Percentiles rank a stretch among this genome's conserved stretches.
phyloP scores from a whole-genome alignment of 805 yeast genomes.

The Jamesozyma piceae region DNA sequence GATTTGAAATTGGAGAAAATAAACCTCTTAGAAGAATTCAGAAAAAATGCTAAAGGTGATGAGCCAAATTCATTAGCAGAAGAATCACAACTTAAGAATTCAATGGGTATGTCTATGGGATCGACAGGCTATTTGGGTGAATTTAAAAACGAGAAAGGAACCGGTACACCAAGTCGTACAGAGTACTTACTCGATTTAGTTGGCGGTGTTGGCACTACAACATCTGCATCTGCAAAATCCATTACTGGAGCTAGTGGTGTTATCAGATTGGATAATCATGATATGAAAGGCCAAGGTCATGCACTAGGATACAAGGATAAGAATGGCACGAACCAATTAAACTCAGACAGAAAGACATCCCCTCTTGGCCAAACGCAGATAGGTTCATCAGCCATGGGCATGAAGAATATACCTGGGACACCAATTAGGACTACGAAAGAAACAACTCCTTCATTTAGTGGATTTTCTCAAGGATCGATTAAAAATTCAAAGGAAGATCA shows the following conservation, averaged over 20 bases:
- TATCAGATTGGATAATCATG: not conserved
- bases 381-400: not conserved
- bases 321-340: not conserved
- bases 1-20: conserved; percentile 30
- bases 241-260: conserved; percentile 16
- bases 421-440: not conserved
- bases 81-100: not conserved
- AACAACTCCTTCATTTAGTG: conserved; percentile 18
- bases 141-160: not conserved
- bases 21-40: conserved; percentile 1
- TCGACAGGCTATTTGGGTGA: conserved; percentile 1
- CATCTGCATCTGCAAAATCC: conserved; percentile 17
- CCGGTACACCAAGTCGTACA: not conserved
- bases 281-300: not conserved
- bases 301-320: not conserved
- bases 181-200: not conserved
- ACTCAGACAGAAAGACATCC: not conserved
- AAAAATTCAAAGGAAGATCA: not conserved
- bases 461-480: conserved; percentile 21
- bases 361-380: not conserved
- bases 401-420: not conserved
- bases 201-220: conserved; percentile 3
- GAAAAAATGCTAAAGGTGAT: not conserved
- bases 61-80: not conserved
- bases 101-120: conserved; percentile 2